phyloP scores from a whole-genome alignment of 2,329 filamentous ascomycete genomes.

The Xylariaceae sp. region DNA sequence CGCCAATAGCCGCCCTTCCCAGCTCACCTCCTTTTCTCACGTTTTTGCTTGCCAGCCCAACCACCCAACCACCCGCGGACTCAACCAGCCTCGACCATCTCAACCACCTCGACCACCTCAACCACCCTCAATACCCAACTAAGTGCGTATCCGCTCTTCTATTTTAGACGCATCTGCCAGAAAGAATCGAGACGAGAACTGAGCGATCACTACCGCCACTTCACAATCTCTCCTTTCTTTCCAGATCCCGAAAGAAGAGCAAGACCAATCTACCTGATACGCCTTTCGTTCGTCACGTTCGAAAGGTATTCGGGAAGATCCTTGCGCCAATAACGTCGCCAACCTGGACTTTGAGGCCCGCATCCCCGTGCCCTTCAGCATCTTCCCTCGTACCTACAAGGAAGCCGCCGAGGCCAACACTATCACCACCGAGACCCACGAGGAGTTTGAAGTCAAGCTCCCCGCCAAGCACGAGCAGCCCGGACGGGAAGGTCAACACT shows the following conservation, averaged over 20 bases:
- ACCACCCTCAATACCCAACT: slow-evolving; percentile 27
- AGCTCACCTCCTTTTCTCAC: slow-evolving; percentile 31
- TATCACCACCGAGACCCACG: slow-evolving; percentile 65
- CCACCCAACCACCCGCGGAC: background rate
- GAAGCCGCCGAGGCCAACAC: slow-evolving; percentile 47
- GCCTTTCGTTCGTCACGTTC: slow-evolving; percentile 50
- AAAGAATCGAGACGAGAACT: slow-evolving; percentile 36
- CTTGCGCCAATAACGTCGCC: slow-evolving; percentile 60
- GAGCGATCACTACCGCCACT: slow-evolving; percentile 31
- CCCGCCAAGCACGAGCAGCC: slow-evolving; percentile 62
- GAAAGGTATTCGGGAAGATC: slow-evolving; percentile 44
- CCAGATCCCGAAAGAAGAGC: slow-evolving; percentile 51
- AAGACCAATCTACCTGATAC: slow-evolving; percentile 60
- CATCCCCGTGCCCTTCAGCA: slow-evolving; percentile 98
- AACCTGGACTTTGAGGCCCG: slow-evolving; percentile 99
- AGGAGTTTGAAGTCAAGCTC: slow-evolving; percentile 83
- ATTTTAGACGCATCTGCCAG: slow-evolving; percentile 28
- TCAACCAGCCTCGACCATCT: too few relatives aligned
- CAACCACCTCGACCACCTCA: slow-evolving; percentile 8
- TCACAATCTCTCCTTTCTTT: slow-evolving; percentile 37
- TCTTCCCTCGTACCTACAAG: slow-evolving; percentile 98
- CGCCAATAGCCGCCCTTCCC: slow-evolving; percentile 31
- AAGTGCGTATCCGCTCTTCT: slow-evolving; percentile 34
- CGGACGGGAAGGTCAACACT: slow-evolving; percentile 97
- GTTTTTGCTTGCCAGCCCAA: slow-evolving; percentile 22